Percentiles rank a stretch among this genome's conserved stretches.
Conservation (phyloP, 441 rosid genomes). For the Omphalea diandra region DNA sequence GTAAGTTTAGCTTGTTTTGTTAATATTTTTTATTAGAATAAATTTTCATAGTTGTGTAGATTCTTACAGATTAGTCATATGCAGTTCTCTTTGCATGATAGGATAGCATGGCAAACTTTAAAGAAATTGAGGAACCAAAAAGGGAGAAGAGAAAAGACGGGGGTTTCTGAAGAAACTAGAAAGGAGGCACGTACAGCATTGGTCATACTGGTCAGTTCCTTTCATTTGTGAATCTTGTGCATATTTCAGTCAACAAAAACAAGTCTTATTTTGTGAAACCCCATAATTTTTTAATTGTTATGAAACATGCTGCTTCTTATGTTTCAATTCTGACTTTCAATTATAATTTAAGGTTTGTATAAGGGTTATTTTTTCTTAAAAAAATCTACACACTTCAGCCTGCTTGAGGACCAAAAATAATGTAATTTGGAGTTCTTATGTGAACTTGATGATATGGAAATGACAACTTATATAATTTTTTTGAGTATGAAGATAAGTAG, state of each 20-base stretch:
- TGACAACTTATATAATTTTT: background rate
- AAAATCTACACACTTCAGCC: too few species aligned
- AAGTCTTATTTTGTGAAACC: background rate
- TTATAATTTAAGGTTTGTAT: background rate
- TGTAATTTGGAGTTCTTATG: background rate
- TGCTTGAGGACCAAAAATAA: background rate
- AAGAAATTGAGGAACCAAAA: conserved; percentile 39
- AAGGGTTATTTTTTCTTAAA: background rate
- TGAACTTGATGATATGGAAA: conserved; percentile 4
- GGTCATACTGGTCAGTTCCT: conserved; percentile 61
- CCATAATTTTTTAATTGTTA: background rate
- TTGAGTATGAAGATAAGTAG: background rate
- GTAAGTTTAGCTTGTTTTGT: background rate
- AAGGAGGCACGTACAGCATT: conserved; percentile 57
- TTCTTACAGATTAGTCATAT: conserved; percentile 20
- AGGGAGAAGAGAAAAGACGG: conserved; percentile 40
- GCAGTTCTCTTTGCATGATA: conserved; percentile 37
- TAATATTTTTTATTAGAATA: conserved; percentile 6
- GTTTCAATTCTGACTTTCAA: background rate
- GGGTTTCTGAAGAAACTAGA: conserved; percentile 34
- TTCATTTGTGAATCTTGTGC: conserved; percentile 10
- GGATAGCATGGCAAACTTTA: conserved; percentile 55
- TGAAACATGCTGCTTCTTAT: background rate
- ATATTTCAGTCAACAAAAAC: background rate
- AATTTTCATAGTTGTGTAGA: background rate